A percentile compares a stretch with the other conserved stretches of the same genome.
These are phyloP conservation scores for Zygosaccharomyces pseudobailii DNA, from an alignment of 1,139 yeast species.

Conservation along the genomic window DNA sequence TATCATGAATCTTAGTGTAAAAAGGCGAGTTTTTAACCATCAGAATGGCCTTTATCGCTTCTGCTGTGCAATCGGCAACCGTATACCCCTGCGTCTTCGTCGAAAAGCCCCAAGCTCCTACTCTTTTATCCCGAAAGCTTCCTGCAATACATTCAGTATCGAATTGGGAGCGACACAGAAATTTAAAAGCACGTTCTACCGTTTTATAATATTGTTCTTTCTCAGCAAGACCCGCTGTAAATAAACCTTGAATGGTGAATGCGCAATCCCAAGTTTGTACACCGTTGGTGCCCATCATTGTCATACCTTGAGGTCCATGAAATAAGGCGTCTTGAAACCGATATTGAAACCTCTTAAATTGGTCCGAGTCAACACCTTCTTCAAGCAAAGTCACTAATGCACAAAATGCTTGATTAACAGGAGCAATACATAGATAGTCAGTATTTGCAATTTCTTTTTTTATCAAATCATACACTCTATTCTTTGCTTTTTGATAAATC, in stretches of 20 bases:
- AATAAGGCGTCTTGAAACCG: conserved; percentile 75
- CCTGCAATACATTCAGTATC: conserved; percentile 74
- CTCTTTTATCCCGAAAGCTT: conserved; percentile 74
- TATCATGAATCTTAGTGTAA: conserved; percentile 46
- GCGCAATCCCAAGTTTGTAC: conserved; percentile 97
- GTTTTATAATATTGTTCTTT: conserved; percentile 59
- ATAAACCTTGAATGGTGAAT: conserved; percentile 78
- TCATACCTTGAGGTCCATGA: conserved; percentile 87
- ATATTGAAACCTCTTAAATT: conserved; percentile 50
- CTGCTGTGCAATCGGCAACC: conserved; percentile 96
- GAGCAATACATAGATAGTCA: conserved; percentile 82
- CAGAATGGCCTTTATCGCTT: conserved; percentile 85
- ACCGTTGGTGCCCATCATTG: conserved; percentile 96
- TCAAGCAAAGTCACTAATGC: conserved; percentile 63
- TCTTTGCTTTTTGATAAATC: conserved; percentile 52
- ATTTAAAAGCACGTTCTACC: conserved; percentile 60
- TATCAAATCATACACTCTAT: conserved; percentile 56
- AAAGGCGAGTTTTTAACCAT: conserved; percentile 74
- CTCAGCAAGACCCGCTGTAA: conserved; percentile 75
- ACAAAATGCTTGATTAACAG: conserved; percentile 84
- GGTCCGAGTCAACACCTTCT: conserved; percentile 65
- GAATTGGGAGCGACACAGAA: conserved; percentile 78
- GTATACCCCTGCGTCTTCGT: conserved; percentile 95
- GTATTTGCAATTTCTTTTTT: conserved; percentile 76
- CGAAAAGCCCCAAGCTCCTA: conserved; percentile 97